Evolutionary conservation across 192 early-diverging fungal genomes (phyloP).

Genomic region (Globomyces pollinis-pini): DNA sequence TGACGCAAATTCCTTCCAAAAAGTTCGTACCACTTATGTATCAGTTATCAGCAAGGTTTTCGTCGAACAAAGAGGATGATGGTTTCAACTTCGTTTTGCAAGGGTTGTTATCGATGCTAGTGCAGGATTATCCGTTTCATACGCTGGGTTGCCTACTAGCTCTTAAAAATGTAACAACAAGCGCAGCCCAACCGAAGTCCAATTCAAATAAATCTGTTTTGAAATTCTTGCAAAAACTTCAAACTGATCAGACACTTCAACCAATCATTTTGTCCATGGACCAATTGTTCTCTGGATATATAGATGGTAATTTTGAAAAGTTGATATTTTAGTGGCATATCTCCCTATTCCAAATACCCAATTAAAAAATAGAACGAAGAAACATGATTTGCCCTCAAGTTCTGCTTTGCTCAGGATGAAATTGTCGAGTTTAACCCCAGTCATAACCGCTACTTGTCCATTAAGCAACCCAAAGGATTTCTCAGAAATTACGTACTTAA

Average conservation of each 20-base stretch:
- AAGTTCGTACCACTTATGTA: conserved; percentile 30
- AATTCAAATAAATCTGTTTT: conserved; percentile 7
- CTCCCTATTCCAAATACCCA: neutral
- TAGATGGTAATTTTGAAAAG: too few relatives aligned
- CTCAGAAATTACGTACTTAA: conserved; percentile 21
- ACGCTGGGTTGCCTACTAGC: conserved; percentile 39
- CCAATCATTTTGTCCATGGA: conserved; percentile 26
- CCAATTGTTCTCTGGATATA: conserved; percentile 33
- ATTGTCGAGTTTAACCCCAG: conserved; percentile 26
- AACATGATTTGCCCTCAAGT: too few relatives aligned
- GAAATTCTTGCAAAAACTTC: conserved; percentile 16
- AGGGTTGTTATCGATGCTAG: conserved; percentile 16
- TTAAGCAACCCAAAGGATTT: conserved; percentile 23
- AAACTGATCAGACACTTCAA: conserved; percentile 6
- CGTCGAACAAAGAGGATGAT: conserved; percentile 10
- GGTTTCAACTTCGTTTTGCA: conserved; percentile 25
- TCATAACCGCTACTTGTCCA: too few relatives aligned
- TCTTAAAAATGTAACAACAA: conserved; percentile 31
- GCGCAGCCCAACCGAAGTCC: neutral
- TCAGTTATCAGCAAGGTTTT: conserved; percentile 37
- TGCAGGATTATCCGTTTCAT: conserved; percentile 37
- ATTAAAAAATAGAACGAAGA: conserved; percentile 1
- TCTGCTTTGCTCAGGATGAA: too few relatives aligned
- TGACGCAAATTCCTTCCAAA: conserved; percentile 15
- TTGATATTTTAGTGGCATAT: conserved; percentile 29